Evolutionary conservation across 2,329 filamentous ascomycete genomes (phyloP).

Genomic region (Aspergillus oerlinghausenensis): DNA sequence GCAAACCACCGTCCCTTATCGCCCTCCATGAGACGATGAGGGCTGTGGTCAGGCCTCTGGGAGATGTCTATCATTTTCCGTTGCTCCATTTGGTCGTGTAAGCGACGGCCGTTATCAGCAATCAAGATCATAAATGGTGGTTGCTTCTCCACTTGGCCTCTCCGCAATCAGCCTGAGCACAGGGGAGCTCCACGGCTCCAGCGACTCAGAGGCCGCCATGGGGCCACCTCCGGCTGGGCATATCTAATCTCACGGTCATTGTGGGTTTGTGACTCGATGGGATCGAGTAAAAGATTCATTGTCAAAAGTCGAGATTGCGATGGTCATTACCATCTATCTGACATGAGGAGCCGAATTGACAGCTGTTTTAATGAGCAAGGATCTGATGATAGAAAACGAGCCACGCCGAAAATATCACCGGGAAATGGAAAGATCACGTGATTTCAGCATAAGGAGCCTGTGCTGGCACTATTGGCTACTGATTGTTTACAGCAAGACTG

Average conservation of each 20-base stretch:
- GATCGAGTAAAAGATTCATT: conserved; percentile 29
- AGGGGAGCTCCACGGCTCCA: neutral
- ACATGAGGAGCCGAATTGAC: neutral
- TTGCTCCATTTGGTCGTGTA: conserved; percentile 21
- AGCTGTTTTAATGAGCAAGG: no score
- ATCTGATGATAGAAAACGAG: no score
- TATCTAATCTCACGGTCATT: conserved; percentile 19
- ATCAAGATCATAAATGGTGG: neutral
- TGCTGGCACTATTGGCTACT: neutral
- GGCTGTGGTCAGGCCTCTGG: neutral
- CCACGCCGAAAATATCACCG: no score
- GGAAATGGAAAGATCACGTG: no score
- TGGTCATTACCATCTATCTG: neutral
- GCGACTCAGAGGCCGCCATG: conserved; percentile 7
- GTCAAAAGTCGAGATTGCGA: conserved; percentile 8
- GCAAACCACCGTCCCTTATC: neutral
- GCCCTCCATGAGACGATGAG: neutral
- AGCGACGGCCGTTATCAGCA: conserved; percentile 22
- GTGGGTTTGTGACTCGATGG: conserved; percentile 27
- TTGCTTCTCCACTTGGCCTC: conserved; percentile 13
- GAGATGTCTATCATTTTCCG: conserved; percentile 10
- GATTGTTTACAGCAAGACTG: no score
- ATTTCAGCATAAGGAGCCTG: no score
- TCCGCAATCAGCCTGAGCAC: conserved; percentile 14
- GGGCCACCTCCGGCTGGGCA: neutral